Base-by-base conservation (phyloP, 257 asterid genomes). In the Scutellaria minor region DNA sequence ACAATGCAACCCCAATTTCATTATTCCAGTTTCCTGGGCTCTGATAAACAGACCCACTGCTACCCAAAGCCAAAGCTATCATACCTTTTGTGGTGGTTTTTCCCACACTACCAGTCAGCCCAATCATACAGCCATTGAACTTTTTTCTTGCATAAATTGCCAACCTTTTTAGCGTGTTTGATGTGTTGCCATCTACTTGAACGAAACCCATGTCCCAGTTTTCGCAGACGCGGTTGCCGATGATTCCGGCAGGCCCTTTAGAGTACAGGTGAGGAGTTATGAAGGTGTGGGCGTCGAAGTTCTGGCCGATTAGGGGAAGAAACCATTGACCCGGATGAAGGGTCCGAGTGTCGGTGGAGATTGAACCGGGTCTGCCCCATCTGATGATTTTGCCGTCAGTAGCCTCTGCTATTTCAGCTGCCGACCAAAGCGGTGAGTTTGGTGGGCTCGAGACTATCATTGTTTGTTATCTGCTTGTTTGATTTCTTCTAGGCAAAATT, bases 101-200 rank as follows among this genome's bases (percentile, higher is more conserved):
- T 0, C 85, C 85, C 27, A 81, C 82, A 51, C 85, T 81, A 20
- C 85, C 85, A 5, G 75, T 81, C n/a, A 81, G 42, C 41, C 75
- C 82, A 44, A 77, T 57, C 59, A 81, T 57, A 47, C 77, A 69
- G 42, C 82, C 79, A 51, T 6, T 57, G 15, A 80, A 77, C 72
- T 39, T 69, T 42, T 77, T 64, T 51, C 84, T 73, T 5, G 79
- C 46, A 27, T 35, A 58, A 69, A 68, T 6, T 4, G 77, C 80
- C 45, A 81, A 64, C 35, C 22, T 63, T 46, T 64, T 55, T 2
- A 81, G 63, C 6, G 77, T 42, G 27, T 7, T 13, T 40, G 56
- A 13, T 20, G 82, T 63, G 63, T 35, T 66, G 1, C 31, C 77
- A 0, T 68, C 74, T 1, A 69, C 58, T 70, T 64, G 76, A 40